Evolutionary conservation across 495 filamentous ascomycete species (phyloP), one percentile per base, ranked within the genome.

Genomic region (Penicillium nucicola): DNA sequence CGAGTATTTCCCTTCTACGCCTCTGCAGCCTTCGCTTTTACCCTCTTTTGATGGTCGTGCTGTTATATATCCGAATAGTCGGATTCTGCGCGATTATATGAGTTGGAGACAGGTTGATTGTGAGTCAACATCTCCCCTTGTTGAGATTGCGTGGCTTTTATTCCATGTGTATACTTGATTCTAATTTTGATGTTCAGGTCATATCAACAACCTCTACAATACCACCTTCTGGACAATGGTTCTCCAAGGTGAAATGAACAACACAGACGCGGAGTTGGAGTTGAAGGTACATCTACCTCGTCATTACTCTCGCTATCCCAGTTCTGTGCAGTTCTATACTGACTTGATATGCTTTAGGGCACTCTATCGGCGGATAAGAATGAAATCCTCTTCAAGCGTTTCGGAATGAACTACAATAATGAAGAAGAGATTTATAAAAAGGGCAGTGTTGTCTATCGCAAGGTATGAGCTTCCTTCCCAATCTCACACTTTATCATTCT

Each of bases 161-260:
- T 5, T 33, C 18, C 31, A 13, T 37, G n/a, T n/a, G n/a, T n/a
- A n/a, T n/a, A n/a, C n/a, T n/a, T n/a, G n/a, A n/a, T 10, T 17
- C 37, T 48, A 31, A 48, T 23, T 7, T 31, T 17, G 18, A 13
- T 34, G 10, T 10, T 1, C 50, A 92, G 89, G 89, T 61, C 93
- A 98, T 66, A 92, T 98, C 57, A 98, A 98, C 67, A 98, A 98
- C 62, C 77, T 97, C 13, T 97, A 96, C 67, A 98, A 98, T 60
- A 98, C 93, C 1, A 92, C 90, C 0, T 97, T 97, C 63, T 97
- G 93, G 93, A 77, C 85, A 0, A 75, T 97, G 60, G 85, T 97
- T 19, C 79, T 85, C 44, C 71, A 82, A 35, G 92, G 90, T 0
- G 87, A 85, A 0, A 80, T 93, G 75, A 82, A 79, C 40, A 77